Evolutionary conservation across 495 filamentous ascomycete genomes (phyloP).

Genomic region (Hyphodiscus hymeniophilus): DNA sequence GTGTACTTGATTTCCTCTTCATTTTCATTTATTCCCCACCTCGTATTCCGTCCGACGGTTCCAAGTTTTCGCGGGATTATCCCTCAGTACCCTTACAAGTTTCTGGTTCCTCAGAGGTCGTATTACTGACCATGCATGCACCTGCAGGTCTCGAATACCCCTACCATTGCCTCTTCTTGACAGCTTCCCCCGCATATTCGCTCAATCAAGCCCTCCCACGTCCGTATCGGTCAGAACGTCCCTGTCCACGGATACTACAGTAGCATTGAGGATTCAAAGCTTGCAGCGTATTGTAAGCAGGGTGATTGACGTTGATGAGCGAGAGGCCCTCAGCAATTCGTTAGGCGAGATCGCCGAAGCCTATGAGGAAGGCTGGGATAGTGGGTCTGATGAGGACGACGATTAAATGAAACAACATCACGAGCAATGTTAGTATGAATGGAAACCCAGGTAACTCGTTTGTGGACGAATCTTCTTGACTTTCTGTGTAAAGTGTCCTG

Average conservation of each 20-base stretch:
- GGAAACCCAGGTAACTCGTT: not conserved
- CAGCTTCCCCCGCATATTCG: constrained; percentile 70
- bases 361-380: constrained; percentile 86
- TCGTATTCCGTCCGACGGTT: not conserved
- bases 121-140: constrained; percentile 25
- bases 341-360: constrained; percentile 77
- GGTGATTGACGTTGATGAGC: constrained; percentile 62
- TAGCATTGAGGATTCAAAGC: constrained; percentile 57
- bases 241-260: constrained; percentile 66
- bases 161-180: constrained; percentile 71
- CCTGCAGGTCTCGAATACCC: constrained; percentile 31
- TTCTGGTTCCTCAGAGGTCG: constrained; percentile 4
- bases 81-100: not conserved
- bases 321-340: constrained; percentile 75
- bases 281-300: constrained; percentile 53
- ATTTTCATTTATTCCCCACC: not conserved
- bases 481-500: too few relatives aligned
- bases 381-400: constrained; percentile 73
- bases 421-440: not conserved
- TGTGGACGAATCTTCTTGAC: too few relatives aligned
- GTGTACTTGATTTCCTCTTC: constrained; percentile 14
- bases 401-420: constrained; percentile 38
- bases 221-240: constrained; percentile 52
- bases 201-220: constrained; percentile 26
- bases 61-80: not conserved